Evolutionary conservation across 441 rosid species (phyloP).

Genomic region (Gossypium davidsonii): DNA sequence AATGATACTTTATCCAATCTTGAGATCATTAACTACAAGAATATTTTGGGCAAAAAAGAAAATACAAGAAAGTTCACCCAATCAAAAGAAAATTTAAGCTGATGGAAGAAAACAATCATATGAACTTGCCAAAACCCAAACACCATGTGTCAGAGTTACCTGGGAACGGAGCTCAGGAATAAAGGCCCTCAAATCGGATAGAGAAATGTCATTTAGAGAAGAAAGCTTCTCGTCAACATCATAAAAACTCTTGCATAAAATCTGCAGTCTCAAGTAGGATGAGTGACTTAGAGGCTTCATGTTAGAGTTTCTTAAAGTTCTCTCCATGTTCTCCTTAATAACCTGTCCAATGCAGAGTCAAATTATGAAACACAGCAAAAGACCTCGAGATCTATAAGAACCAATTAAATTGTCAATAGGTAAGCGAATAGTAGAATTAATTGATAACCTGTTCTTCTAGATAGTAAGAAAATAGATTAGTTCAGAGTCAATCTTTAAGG

Average conservation of each 20-base stretch:
- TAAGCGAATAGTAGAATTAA: not conserved
- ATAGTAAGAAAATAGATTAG: not conserved
- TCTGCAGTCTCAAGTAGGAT: slow-evolving; percentile 74
- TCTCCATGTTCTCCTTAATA: slow-evolving; percentile 81
- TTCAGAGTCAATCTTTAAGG: not conserved
- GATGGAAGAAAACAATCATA: not conserved
- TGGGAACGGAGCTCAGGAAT: slow-evolving; percentile 77
- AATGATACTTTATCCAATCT: not conserved
- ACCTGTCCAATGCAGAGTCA: slow-evolving; percentile 42
- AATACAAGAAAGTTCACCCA: not conserved
- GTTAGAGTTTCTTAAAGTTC: slow-evolving; percentile 70
- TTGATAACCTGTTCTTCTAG: not conserved
- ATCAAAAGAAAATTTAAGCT: not conserved
- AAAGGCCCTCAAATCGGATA: slow-evolving; percentile 68
- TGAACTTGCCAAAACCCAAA: not conserved
- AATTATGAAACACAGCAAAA: slow-evolving; percentile 11
- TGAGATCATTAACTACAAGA: not conserved
- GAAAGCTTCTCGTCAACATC: slow-evolving; percentile 80
- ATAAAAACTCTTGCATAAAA: slow-evolving; percentile 71
- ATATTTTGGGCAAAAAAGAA: not conserved
- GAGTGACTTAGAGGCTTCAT: slow-evolving; percentile 94
- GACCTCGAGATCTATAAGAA: not conserved
- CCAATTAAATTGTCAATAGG: not conserved
- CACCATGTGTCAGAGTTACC: slow-evolving; percentile 40
- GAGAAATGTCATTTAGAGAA: slow-evolving; percentile 52